These are phyloP conservation scores for Tinospora cordifolia DNA, from an alignment of 164 flowering plant genomes.

Conservation along the genomic window DNA sequence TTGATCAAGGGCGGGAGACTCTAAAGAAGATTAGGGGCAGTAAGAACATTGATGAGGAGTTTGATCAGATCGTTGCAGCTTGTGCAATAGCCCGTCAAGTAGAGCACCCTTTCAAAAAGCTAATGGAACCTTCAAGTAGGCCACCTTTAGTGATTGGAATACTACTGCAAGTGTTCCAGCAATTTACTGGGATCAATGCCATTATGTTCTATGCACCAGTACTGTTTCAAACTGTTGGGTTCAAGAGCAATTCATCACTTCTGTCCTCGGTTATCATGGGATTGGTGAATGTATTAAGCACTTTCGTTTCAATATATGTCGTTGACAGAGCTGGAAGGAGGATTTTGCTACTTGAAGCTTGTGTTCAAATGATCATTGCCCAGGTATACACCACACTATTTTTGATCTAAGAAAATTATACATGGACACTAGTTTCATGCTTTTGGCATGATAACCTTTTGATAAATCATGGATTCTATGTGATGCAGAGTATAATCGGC, in stretches of 20 bases:
- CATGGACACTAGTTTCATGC: background rate
- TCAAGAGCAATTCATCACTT: slow-evolving; percentile 19
- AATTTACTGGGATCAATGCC: slow-evolving; percentile 31
- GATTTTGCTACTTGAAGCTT: slow-evolving; percentile 21
- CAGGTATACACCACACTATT: slow-evolving; percentile 18
- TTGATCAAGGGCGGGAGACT: slow-evolving; percentile 15
- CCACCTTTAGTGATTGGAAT: slow-evolving; percentile 27
- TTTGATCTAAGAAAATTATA: background rate
- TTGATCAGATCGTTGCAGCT: slow-evolving; percentile 15
- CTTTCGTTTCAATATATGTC: slow-evolving; percentile 17
- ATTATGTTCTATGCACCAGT: slow-evolving; percentile 37
- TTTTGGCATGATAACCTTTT: too few species aligned
- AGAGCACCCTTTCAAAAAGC: slow-evolving; percentile 17
- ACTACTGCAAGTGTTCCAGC: slow-evolving; percentile 25
- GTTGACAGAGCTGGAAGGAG: slow-evolving; percentile 26
- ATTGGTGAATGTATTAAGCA: slow-evolving; percentile 22
- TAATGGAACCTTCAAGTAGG: slow-evolving; percentile 13
- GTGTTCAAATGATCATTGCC: slow-evolving; percentile 22
- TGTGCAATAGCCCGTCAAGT: slow-evolving; percentile 18
- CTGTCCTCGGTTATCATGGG: slow-evolving; percentile 25
- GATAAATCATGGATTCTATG: background rate
- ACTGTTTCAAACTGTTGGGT: slow-evolving; percentile 26
- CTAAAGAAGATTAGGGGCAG: slow-evolving; percentile 25
- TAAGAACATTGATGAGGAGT: slow-evolving; percentile 24
- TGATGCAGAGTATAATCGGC: slow-evolving; percentile 30